Evolutionary conservation across 306 rosid species (phyloP), one percentile per base, ranked within the genome.

Genomic region (Mucuna pruriens): DNA sequence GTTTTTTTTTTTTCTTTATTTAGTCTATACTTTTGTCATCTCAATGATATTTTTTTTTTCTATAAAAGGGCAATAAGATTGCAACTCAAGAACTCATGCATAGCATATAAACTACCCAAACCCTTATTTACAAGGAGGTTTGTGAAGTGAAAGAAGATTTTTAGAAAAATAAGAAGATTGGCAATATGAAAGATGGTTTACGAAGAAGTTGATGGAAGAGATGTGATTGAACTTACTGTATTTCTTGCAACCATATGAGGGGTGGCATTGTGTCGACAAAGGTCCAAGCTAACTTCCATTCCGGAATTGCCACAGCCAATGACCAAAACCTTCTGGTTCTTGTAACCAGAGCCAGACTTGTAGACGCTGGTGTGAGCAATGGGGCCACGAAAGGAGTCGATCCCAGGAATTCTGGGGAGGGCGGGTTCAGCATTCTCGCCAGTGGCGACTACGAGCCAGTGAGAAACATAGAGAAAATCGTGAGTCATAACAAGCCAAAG

Each of bases 301-400:
- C 99, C 99, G n/a, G 99, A 93, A 86, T 96, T 96, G 8, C 99
- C 99, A 73, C 98, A 96, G 1, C 99, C 99, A 69, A 96, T 61
- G 2, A 96, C 98, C 72, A 96, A 60, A 76, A 96, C 98, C 80
- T 54, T 90, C 38, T 87, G 78, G 84, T 85, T 89, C 31, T 29
- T 85, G 13, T 90, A 92, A 1, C 70, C 84, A 2, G 75, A 76
- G 25, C 97, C 98, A 58, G 97, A 87, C 46, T 89, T 94, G 17
- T 93, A 96, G 0, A 13, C 76, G 42, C 91, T 86, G 0, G 99
- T 90, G 48, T 96, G 99, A 68, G 77, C 57, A 40, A 93, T 40
- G 6, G 77, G 58, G 3, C 90, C 93, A 2, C 16, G 58, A 75
- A 96, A 96, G n/a, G 33, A 36, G 1, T 92, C 91, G 13, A 88